A percentile compares a stretch with the other conserved stretches of the same genome.
Conservation (phyloP, 225 moss, liverwort and hornwort species). For the Polytrichum commune region DNA sequence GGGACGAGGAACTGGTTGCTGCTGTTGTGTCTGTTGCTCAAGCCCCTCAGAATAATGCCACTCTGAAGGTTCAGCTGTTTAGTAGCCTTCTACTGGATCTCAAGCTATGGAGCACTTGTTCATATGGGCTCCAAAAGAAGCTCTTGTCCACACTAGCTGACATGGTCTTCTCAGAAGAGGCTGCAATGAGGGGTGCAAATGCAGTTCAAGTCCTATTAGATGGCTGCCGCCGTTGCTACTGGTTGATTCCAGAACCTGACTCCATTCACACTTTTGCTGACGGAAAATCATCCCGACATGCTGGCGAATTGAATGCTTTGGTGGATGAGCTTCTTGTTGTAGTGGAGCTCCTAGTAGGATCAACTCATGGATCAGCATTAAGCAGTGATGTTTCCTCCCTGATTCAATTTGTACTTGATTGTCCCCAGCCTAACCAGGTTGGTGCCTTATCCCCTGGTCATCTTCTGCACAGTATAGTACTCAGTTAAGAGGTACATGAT, state of each 20-base stretch:
- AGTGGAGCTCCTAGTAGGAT: constrained; percentile 81
- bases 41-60: constrained; percentile 63
- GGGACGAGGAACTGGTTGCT: constrained; percentile 87
- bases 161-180: constrained; percentile 81
- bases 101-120: constrained; percentile 85
- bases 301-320: constrained; percentile 86
- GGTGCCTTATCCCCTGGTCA: not conserved
- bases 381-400: constrained; percentile 76
- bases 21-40: constrained; percentile 89
- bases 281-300: constrained; percentile 67
- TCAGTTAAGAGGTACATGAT: too few relatives aligned
- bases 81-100: constrained; percentile 77
- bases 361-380: constrained; percentile 60
- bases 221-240: constrained; percentile 88
- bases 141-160: constrained; percentile 87
- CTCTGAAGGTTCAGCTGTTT: constrained; percentile 78
- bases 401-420: constrained; percentile 89
- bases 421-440: constrained; percentile 93
- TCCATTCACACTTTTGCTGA: constrained; percentile 74
- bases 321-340: constrained; percentile 93
- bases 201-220: constrained; percentile 91
- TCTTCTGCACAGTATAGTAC: too few relatives aligned
- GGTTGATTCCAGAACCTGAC: constrained; percentile 76
- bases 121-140: constrained; percentile 90
- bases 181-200: constrained; percentile 83